Evolutionary conservation across 2,329 filamentous ascomycete species (phyloP).

Genomic region (Talaromyces funiculosus): DNA sequence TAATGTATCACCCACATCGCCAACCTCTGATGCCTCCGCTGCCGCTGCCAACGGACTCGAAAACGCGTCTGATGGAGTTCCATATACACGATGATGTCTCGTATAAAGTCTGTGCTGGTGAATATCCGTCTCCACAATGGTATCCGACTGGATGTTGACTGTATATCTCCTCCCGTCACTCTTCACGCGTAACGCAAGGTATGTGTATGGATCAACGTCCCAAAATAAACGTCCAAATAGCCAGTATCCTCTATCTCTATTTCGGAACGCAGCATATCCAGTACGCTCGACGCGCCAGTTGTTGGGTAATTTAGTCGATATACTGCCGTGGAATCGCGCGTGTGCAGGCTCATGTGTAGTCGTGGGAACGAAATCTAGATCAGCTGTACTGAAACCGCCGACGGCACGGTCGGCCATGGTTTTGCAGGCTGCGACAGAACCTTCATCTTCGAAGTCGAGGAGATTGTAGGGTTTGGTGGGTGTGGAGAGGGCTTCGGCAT

Average conservation of each 20-base stretch:
- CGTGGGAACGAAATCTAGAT: constrained; percentile 61
- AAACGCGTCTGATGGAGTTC: constrained; percentile 11
- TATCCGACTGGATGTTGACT: constrained; percentile 92
- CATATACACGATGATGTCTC: constrained; percentile 33
- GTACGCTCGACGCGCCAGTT: constrained; percentile 47
- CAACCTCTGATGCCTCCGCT: constrained; percentile 18
- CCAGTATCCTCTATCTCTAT: constrained; percentile 67
- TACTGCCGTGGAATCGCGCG: constrained; percentile 77
- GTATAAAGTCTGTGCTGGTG: constrained; percentile 83
- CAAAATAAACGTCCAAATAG: constrained; percentile 81
- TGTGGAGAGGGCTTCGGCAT: constrained; percentile 32
- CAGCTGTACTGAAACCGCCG: constrained; percentile 73
- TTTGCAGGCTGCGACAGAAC: constrained; percentile 47
- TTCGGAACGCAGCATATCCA: constrained; percentile 88
- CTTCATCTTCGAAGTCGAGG: constrained; percentile 38
- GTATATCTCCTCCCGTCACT: constrained; percentile 90
- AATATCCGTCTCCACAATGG: constrained; percentile 86
- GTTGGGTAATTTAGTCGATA: constrained; percentile 76
- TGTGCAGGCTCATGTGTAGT: constrained; percentile 51
- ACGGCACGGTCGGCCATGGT: constrained; percentile 82
- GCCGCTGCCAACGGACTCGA: constrained; percentile 16
- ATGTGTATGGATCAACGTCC: constrained; percentile 85
- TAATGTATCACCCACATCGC: constrained; percentile 20
- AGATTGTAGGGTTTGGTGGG: constrained; percentile 36
- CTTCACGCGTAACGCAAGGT: constrained; percentile 80